Evolutionary conservation across 73 alveolate genomes (phyloP), one percentile per base, ranked within the genome.

Genomic region (Tetrahymena borealis): DNA sequence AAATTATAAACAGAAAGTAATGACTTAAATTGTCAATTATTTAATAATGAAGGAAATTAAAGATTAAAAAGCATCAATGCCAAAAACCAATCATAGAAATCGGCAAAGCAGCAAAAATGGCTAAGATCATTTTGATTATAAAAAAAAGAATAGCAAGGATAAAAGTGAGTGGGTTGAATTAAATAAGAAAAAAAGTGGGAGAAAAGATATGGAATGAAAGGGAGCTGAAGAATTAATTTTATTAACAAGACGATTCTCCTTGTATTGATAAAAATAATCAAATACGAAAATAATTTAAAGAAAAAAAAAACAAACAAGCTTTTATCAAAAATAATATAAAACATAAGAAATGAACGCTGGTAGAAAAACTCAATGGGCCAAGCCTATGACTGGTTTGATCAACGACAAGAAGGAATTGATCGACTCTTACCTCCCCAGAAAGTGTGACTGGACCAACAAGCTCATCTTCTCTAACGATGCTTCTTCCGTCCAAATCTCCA

Each of bases 391-490:
- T 28, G 85, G 85, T 60, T 60, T 60, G 85, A 60, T 60, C 85
- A 60, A 60, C 28, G 85, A 60, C 85, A 60, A 60, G 28, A 60
- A 60, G 85, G 85, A 60, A 60, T 24, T 24, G 85, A 60, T 60
- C 85, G 85, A 60, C 85, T 18, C 85, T 60, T 60, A 60, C 28
- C 38, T 60, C 85, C 85, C 85, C 85, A 60, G 85, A 60, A 60
- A 60, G 85, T 60, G 85, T n/a, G 85, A 60, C 85, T 60, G 85
- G 85, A 60, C 37, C 85, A 60, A 60, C 85, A 60, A 60, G 85
- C 85, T 60, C 85, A 16, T 60, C 85, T 60, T 60, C 85, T 60
- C 85, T 35, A 60, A 60, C 38, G 85, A 60, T 60, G 37, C n/a
- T 24, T 60, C 85, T 15, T 60, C 85, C 85, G 85, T 60, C 28